These are phyloP conservation scores for Boehmeria nivea DNA, from an alignment of 306 rosid species.

Conservation along the genomic window DNA sequence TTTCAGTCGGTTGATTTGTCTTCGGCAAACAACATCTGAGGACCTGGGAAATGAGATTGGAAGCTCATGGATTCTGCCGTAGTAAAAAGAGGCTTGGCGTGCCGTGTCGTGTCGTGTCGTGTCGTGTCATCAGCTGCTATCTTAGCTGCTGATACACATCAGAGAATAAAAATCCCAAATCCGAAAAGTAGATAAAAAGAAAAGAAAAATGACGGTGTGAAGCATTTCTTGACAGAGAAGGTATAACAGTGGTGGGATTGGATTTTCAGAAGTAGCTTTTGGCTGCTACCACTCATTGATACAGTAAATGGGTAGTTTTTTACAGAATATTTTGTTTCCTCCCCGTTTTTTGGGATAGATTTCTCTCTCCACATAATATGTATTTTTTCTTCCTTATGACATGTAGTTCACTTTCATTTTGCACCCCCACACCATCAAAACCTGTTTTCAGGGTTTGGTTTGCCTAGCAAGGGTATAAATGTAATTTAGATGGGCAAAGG, in stretches of 20 bases:
- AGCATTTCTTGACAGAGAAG: neutral
- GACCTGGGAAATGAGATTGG: neutral
- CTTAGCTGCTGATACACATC: constrained; percentile 6
- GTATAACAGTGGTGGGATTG: constrained; percentile 4
- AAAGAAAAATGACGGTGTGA: neutral
- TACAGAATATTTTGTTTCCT: neutral
- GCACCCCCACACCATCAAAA: neutral
- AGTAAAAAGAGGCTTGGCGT: no score
- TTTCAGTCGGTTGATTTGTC: constrained; percentile 45
- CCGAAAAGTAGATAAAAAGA: neutral
- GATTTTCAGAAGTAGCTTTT: neutral
- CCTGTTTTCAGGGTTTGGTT: no score
- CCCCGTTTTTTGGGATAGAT: neutral
- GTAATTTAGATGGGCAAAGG: constrained; percentile 6
- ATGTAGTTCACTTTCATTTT: neutral
- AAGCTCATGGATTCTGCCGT: no score
- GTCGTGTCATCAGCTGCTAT: constrained; percentile 7
- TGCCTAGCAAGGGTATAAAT: constrained; percentile 1
- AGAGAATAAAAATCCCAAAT: neutral
- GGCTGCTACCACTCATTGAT: no score
- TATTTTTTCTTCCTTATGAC: neutral
- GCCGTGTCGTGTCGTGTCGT: no score
- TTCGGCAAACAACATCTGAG: constrained; percentile 29
- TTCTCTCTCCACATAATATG: neutral
- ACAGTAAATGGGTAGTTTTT: constrained; percentile 1